Conservation (phyloP, 306 rosid species). For the Abrus pulchellus region DNA sequence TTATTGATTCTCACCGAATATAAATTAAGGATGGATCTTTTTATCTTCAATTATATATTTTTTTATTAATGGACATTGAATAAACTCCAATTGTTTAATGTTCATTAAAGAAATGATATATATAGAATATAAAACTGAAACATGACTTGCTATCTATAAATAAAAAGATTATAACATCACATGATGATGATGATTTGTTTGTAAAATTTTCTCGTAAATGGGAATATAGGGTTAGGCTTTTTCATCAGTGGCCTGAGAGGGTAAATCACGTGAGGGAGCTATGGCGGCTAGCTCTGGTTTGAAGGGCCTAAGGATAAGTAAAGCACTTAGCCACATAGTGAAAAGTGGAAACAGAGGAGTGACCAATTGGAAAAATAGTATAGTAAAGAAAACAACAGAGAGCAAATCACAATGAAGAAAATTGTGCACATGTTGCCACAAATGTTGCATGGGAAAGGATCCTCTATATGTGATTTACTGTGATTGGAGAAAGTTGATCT, state of each 20-base stretch:
- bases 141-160: no score
- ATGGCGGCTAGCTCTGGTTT: slow-evolving; percentile 36
- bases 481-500: not conserved
- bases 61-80: no score
- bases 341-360: slow-evolving; percentile 11
- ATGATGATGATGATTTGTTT: not conserved
- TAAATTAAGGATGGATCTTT: no score
- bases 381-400: not conserved
- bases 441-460: slow-evolving; percentile 44
- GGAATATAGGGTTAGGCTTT: not conserved
- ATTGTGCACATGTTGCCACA: slow-evolving; percentile 4
- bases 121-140: no score
- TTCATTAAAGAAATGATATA: no score
- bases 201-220: slow-evolving; percentile 16
- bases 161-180: not conserved
- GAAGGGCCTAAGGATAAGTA: not conserved
- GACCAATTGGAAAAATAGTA: not conserved
- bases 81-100: no score
- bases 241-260: slow-evolving; percentile 4
- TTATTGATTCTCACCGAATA: no score
- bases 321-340: not conserved
- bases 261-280: slow-evolving; percentile 46
- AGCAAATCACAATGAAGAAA: not conserved
- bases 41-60: no score
- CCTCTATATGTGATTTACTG: slow-evolving; percentile 38